Percentiles rank a stretch among this genome's conserved stretches.
phyloP scores from a whole-genome alignment of 805 yeast genomes.

The Barnettozyma botsteinii region DNA sequence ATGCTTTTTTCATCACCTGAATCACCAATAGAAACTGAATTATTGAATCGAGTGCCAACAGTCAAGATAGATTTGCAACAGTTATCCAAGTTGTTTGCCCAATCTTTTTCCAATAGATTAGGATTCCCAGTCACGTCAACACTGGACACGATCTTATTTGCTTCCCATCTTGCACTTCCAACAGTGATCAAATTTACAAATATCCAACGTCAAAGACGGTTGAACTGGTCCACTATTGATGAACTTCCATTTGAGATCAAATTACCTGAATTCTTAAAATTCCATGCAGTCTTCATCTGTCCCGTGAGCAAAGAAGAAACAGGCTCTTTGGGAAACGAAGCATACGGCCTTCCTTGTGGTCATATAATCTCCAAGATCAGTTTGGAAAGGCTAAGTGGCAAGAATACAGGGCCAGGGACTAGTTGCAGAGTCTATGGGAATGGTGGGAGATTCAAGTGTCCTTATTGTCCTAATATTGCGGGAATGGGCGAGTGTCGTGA shows the following conservation, averaged over 20 bases:
- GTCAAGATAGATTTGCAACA: slow-evolving; percentile 26
- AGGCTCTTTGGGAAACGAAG: slow-evolving; percentile 43
- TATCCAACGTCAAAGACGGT: slow-evolving; percentile 22
- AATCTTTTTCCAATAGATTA: slow-evolving; percentile 43
- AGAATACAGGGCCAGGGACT: background rate
- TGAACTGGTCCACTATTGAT: slow-evolving; percentile 51
- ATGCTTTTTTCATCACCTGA: background rate
- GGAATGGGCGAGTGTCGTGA: slow-evolving; percentile 36
- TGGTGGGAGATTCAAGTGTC: slow-evolving; percentile 55
- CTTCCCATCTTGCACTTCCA: slow-evolving; percentile 53
- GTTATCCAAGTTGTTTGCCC: slow-evolving; percentile 33
- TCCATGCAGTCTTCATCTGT: slow-evolving; percentile 65
- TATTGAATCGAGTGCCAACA: too few relatives aligned
- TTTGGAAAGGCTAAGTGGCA: slow-evolving; percentile 37
- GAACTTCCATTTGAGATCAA: slow-evolving; percentile 60
- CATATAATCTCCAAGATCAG: slow-evolving; percentile 57
- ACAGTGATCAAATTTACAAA: slow-evolving; percentile 28
- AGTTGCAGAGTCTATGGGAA: slow-evolving; percentile 13
- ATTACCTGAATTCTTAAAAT: slow-evolving; percentile 45
- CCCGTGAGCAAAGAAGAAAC: slow-evolving; percentile 69
- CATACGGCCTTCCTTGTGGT: slow-evolving; percentile 55
- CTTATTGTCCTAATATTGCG: slow-evolving; percentile 58
- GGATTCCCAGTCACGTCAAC: slow-evolving; percentile 52
- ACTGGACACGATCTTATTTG: slow-evolving; percentile 40
- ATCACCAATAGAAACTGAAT: too few relatives aligned